Evolutionary conservation across 176 grass and related monocot genomes (phyloP).

Genomic region (maize (Zea mays)): DNA sequence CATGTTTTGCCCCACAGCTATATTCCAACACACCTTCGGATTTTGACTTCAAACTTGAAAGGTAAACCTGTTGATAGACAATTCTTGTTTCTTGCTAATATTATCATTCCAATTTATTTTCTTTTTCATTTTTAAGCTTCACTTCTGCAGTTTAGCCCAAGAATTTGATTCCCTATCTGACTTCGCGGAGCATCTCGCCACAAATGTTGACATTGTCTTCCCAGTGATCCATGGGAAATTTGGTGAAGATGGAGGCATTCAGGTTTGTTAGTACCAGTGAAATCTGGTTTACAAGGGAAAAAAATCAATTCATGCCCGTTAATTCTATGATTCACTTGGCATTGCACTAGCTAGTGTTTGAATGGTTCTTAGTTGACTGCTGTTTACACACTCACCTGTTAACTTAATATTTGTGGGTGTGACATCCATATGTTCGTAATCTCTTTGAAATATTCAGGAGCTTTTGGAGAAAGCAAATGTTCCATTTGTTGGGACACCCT

Average conservation of each 20-base stretch:
- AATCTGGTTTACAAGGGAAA: not conserved
- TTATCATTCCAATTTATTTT: not conserved
- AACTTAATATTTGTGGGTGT: slow-evolving; percentile 8
- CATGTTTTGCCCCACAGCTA: slow-evolving; percentile 46
- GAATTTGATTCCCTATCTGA: slow-evolving; percentile 64
- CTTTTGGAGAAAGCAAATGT: slow-evolving; percentile 82
- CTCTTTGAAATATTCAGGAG: slow-evolving; percentile 49
- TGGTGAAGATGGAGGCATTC: slow-evolving; percentile 95
- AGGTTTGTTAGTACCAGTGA: slow-evolving; percentile 44
- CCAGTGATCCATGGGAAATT: slow-evolving; percentile 92
- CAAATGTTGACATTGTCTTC: slow-evolving; percentile 75
- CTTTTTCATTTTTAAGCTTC: not conserved
- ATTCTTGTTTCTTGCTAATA: not conserved
- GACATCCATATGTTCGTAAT: slow-evolving; percentile 11
- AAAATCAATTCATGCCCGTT: not conserved
- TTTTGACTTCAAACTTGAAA: slow-evolving; percentile 96
- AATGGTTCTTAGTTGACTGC: no score
- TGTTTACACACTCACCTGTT: not conserved
- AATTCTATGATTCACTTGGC: not conserved
- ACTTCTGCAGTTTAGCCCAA: slow-evolving; percentile 70
- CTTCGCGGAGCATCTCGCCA: slow-evolving; percentile 76
- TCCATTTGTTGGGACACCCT: slow-evolving; percentile 79
- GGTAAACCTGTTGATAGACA: slow-evolving; percentile 31
- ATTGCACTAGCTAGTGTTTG: not conserved
- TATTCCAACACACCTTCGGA: slow-evolving; percentile 94